Conservation (phyloP, 2,329 filamentous ascomycete species). For the Fusarium burgessii region DNA sequence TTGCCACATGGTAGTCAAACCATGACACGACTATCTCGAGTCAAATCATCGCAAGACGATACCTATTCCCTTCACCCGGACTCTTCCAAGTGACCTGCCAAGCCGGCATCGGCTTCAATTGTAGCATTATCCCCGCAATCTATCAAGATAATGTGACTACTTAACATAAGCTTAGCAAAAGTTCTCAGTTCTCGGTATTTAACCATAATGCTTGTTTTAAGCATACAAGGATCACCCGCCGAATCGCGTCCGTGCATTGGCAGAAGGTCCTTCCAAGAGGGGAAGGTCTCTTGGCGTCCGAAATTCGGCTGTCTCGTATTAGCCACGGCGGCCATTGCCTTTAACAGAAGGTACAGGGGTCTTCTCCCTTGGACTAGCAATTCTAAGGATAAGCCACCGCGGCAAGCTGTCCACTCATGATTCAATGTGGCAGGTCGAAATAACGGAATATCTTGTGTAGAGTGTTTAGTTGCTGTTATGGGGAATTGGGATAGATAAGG, state of each 20-base stretch:
- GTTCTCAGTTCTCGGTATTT: neutral
- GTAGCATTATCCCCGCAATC: neutral
- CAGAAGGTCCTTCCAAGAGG: neutral
- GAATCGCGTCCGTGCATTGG: neutral
- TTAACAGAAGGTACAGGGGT: conserved; percentile 18
- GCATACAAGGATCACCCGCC: neutral
- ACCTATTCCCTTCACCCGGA: too few species aligned
- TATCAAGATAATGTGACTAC: neutral
- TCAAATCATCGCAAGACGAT: too few species aligned
- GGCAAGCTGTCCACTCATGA: neutral
- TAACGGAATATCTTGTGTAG: neutral
- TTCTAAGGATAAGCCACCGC: neutral
- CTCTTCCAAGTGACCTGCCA: accelerated
- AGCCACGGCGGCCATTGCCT: neutral
- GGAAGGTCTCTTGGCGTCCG: conserved; percentile 4
- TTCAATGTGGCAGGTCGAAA: conserved; percentile 18
- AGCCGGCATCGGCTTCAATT: neutral
- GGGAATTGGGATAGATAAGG: neutral
- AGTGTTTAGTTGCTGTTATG: neutral
- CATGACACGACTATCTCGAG: too few species aligned
- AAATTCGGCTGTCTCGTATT: conserved; percentile 15
- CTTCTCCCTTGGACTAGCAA: conserved; percentile 1
- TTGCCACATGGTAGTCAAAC: too few species aligned
- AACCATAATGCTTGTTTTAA: conserved; percentile 1
- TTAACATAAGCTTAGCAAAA: neutral